Conservation (phyloP, 73 alveolate genomes). For the Loxodes magnus region DNA sequence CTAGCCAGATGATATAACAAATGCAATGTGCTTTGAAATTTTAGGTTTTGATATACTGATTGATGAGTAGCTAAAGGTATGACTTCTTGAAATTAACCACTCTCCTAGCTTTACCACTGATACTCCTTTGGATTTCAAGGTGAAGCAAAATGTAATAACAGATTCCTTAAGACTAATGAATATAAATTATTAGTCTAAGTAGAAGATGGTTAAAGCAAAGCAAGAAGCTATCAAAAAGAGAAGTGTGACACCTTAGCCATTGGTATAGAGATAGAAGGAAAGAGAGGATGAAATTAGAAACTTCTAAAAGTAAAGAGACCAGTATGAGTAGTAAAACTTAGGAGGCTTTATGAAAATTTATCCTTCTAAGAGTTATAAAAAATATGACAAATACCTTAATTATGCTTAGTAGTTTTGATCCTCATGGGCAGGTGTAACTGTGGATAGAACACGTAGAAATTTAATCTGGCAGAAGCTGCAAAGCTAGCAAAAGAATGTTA, state of each 20-base stretch:
- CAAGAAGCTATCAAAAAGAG: constrained; percentile 2
- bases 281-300: not conserved
- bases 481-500: too few species aligned
- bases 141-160: constrained; percentile 23
- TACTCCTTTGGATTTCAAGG: constrained; percentile 36
- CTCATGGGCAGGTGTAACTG: constrained; percentile 10
- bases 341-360: constrained; percentile 11
- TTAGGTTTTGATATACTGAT: constrained; percentile 10
- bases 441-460: not conserved
- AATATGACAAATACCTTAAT: constrained; percentile 6
- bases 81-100: constrained; percentile 37
- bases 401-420: constrained; percentile 14
- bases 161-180: constrained; percentile 30
- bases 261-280: not conserved
- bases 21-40: constrained; percentile 17
- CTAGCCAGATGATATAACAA: constrained; percentile 12
- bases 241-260: constrained; percentile 1
- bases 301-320: not conserved
- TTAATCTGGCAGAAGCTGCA: too few species aligned
- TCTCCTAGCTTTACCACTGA: constrained; percentile 52
- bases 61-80: constrained; percentile 29
- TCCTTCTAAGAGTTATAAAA: not conserved
- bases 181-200: constrained; percentile 4
- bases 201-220: not conserved
- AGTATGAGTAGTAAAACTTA: not conserved